phyloP scores from a whole-genome alignment of 2,329 filamentous ascomycete species.

The Cyphellophora attinorum region DNA sequence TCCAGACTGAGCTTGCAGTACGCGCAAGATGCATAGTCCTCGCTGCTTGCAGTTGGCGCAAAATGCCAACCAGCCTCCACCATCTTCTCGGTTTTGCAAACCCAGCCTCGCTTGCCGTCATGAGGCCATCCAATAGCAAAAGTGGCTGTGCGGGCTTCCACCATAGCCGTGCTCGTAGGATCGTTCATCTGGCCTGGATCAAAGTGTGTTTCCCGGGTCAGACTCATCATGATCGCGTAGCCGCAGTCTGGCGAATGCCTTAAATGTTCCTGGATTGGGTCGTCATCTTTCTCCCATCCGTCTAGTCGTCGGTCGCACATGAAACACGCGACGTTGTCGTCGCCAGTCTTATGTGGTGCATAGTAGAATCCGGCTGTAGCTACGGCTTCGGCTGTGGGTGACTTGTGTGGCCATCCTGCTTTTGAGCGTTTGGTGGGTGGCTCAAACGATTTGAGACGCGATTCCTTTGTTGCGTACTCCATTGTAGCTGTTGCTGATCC shows the following conservation, averaged over 20 bases:
- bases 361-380: constrained; percentile 89
- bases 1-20: constrained; percentile 87
- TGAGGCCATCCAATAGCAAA: constrained; percentile 85
- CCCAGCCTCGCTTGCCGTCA: constrained; percentile 78
- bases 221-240: constrained; percentile 66
- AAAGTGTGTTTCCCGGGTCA: constrained; percentile 50
- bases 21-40: constrained; percentile 82
- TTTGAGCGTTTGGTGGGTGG: constrained; percentile 49
- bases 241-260: constrained; percentile 74
- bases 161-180: constrained; percentile 61
- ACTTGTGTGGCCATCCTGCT: constrained; percentile 67
- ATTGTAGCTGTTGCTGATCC: too few species aligned
- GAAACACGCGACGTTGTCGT: constrained; percentile 87
- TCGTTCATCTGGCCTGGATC: constrained; percentile 58
- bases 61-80: constrained; percentile 91
- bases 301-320: constrained; percentile 75
- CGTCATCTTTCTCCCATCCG: constrained; percentile 83
- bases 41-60: constrained; percentile 70
- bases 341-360: constrained; percentile 61
- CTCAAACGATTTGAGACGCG: constrained; percentile 73
- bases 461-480: constrained; percentile 51
- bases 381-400: constrained; percentile 60
- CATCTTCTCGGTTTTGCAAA: constrained; percentile 83
- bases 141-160: constrained; percentile 69
- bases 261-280: constrained; percentile 75